These are phyloP conservation scores for Knoxdaviesia proteae DNA, from an alignment of 2,329 filamentous ascomycete genomes.

Conservation along the genomic window DNA sequence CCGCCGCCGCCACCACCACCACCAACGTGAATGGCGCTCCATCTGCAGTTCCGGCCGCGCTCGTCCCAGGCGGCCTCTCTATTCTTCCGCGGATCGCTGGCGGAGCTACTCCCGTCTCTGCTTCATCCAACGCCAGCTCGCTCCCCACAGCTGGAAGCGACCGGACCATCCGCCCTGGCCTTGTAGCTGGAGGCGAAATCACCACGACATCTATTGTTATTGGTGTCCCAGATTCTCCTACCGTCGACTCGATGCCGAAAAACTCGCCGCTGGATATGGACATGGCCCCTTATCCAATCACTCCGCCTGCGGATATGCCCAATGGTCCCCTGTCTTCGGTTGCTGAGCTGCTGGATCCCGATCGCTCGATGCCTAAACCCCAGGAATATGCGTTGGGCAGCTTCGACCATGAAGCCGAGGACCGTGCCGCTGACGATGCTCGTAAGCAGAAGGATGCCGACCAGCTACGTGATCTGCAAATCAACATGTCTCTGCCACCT, in stretches of 20 bases:
- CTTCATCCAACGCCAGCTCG: neutral
- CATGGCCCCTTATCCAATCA: conserved; percentile 43
- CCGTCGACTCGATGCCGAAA: conserved; percentile 22
- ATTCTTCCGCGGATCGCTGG: too few species aligned
- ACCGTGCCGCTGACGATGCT: conserved; percentile 20
- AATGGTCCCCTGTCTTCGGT: conserved; percentile 21
- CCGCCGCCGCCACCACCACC: neutral
- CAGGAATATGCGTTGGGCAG: conserved; percentile 37
- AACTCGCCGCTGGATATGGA: conserved; percentile 38
- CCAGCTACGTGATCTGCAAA: conserved; percentile 23
- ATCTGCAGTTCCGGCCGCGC: too few species aligned
- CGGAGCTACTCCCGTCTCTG: neutral
- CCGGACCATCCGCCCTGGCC: neutral
- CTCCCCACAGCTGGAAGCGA: conserved; percentile 1
- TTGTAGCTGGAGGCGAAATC: too few species aligned
- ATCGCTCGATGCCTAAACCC: conserved; percentile 37
- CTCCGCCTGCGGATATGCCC: conserved; percentile 34
- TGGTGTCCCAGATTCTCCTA: conserved; percentile 22
- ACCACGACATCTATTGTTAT: neutral
- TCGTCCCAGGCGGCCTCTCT: too few species aligned
- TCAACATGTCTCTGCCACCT: conserved; percentile 30
- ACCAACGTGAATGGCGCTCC: neutral
- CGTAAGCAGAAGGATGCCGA: conserved; percentile 23
- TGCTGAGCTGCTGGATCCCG: conserved; percentile 30
- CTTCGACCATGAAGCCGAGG: conserved; percentile 33